Base-by-base conservation (phyloP, 2,329 filamentous ascomycete species). In the Nectriaceae sp. region DNA sequence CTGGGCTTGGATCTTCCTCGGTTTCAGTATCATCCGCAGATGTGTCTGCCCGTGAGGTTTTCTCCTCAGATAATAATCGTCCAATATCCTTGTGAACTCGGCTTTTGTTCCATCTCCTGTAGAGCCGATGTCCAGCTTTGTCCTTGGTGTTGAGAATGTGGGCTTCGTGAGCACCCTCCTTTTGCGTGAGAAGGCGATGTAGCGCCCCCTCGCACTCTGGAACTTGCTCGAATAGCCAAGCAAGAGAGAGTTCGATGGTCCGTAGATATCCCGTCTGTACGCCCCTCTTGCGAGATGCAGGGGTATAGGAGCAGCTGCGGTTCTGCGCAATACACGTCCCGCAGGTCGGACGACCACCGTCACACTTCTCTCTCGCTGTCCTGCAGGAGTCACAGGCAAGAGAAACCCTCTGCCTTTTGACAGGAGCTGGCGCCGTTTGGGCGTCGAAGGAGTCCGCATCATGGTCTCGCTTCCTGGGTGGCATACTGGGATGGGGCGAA, bases 201-300 rank as follows among this genome's bases (percentile, higher is more conserved):
- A 89, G 74, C 13, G 77, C 74, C 43, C 75, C 72, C 65, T 89
- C 85, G 40, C 75, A 78, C 10, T 78, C 81, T 13, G 81, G 75
- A 29, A 83, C 77, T 46, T 80, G 79, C 50, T 82, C 77, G 51
- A 89, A 85, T 1, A 88, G 70, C 74, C 84, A 84, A 11, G 84
- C 85, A 46, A 88, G 75, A 10, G 85, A 79, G 37, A 88, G 68
- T 66, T 92, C 88, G 16, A 92, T 73, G 0, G 86, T 87, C 26
- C 87, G 80, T 46, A 92, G 85, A 62, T 91, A 90, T 15, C 89
- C 88, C n/a, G 88, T 88, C 59, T 88, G 88, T 11, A 92, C 82
- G 4, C 89, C 88, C 54, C 88, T 78, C 66, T 90, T 90, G 68
- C 89, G 90, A 6, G 86, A 83, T 45, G 83, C 84, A 45, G 85